Base-by-base conservation (phyloP, 208 protist species). In the Acanthamoeba sp. region DNA sequence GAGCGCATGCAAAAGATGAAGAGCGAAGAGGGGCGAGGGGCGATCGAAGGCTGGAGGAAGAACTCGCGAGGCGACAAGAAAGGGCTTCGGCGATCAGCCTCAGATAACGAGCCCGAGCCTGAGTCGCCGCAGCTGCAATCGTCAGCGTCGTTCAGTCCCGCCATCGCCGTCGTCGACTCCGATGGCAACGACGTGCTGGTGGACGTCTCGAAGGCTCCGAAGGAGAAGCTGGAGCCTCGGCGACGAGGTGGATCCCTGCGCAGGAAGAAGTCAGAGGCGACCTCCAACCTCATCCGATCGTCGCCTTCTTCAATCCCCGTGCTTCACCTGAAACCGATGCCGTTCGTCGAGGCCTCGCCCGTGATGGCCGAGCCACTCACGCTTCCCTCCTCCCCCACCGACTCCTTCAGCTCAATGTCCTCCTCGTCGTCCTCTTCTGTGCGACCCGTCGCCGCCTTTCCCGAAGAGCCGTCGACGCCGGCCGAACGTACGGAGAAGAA, bases 21-120 rank as follows among this genome's bases (percentile, higher is more conserved):
- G 42, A 84, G 76, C 76, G 76, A 84, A 10, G 76, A 80, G 16
- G 71, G 71, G 20, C 71, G 76, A 55, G 66, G 66, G 10, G 20
- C 55, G 42, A 0, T 84, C 40, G 76, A 84, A 18, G 40, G 16
- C 42, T 84, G 76, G 76, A 20, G 27, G 22, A 48, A 52, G 76
- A 57, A 7, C 24, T 84, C 76, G 76, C 36, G 42, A 27, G 42
- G 76, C 76, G 40, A 10, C 24, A 84, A 84, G 76, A 55, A n/a
- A 52, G 18, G 6, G 42, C 34, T 84, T 29, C 76, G 18, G 24
- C 34, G 40, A 34, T 38, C 40, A 20, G 32, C 76, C 12, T 84
- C 76, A 32, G 36, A 64, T 7, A 64, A 18, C 20, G 76, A 84
- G 40, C 76, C 34, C 24, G 36, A 76, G 0, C n/a, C 34, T 10